These are phyloP conservation scores for Bryum argenteum DNA, from an alignment of 225 moss, liverwort and hornwort species.

Conservation along the genomic window DNA sequence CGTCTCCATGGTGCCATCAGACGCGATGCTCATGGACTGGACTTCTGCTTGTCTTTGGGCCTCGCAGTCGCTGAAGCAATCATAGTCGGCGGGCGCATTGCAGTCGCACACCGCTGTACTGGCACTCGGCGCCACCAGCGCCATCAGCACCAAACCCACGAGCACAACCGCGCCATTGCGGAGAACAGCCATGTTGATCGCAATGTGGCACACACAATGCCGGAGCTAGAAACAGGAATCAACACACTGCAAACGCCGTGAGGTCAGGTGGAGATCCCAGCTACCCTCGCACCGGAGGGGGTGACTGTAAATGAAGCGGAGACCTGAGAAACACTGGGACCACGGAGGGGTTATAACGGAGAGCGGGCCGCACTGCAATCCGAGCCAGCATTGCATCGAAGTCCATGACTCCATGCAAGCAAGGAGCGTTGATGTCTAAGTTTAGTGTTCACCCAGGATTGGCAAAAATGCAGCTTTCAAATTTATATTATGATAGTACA, in stretches of 20 bases:
- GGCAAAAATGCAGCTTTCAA: neutral
- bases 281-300: neutral
- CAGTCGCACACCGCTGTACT: neutral
- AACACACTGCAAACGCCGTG: neutral
- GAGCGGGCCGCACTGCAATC: neutral
- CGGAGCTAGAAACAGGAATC: neutral
- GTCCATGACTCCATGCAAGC: neutral
- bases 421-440: neutral
- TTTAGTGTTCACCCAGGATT: slow-evolving; percentile 8
- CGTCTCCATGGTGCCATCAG: neutral
- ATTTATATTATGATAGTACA: too few species aligned
- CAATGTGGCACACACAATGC: neutral
- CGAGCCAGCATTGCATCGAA: neutral
- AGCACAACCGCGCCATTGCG: neutral
- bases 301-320: neutral
- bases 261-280: neutral
- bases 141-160: neutral
- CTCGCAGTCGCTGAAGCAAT: neutral
- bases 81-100: neutral
- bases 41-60: neutral
- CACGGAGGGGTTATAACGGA: neutral
- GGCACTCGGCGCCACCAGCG: neutral
- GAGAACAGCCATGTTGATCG: neutral
- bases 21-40: neutral
- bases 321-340: neutral